Base-by-base conservation (phyloP, 2,329 filamentous ascomycete species). In the Pseudocercospora eumusae region DNA sequence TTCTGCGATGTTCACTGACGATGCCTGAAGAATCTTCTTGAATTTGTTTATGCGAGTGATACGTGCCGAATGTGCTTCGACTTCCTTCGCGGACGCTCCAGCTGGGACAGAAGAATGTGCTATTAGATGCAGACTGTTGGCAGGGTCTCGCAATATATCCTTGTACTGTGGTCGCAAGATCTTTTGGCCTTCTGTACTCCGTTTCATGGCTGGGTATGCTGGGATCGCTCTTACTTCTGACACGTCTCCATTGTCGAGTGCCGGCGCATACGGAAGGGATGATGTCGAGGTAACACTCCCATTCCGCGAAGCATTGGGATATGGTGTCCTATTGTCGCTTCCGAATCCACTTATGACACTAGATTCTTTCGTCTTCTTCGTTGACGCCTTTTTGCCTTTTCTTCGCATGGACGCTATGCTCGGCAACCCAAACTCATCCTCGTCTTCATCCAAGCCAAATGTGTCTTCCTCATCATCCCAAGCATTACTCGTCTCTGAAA, bases 1-100 rank as follows among this genome's bases (percentile, higher is more conserved):
- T 57, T 98, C 93, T 18, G 89, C 81, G 2, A 98, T 79, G 1
- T 92, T 88, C 70, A 99, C 95, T 0, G 91, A 92, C 44, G 91
- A 96, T 21, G 93, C 87, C 78, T 99, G 95, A 6, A 99, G 82
- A 57, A 99, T 91, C 70, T 89, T 90, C 77, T 99, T 99, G 80
- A 99, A 99, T 75, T 98, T 98, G 79, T 99, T 97, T 75, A 99
- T 99, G 65, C 95, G 88, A 6, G 91, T 90, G 70, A 96, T 95
- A 63, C 92, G 87, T 49, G 93, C 90, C 60, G 90, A 93, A 73
- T 96, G 88, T 11, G 88, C 89, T 73, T 98, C 93, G 18, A 88
- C 82, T 73, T 97, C 92, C 75, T 96, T 98, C 1, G 88, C 83
- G 0, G 87, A 85, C 2, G 93, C 91, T 73, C 89, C 88, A 25